These are phyloP conservation scores for Prunus salicina DNA, from an alignment of 306 rosid genomes.

Conservation along the genomic window DNA sequence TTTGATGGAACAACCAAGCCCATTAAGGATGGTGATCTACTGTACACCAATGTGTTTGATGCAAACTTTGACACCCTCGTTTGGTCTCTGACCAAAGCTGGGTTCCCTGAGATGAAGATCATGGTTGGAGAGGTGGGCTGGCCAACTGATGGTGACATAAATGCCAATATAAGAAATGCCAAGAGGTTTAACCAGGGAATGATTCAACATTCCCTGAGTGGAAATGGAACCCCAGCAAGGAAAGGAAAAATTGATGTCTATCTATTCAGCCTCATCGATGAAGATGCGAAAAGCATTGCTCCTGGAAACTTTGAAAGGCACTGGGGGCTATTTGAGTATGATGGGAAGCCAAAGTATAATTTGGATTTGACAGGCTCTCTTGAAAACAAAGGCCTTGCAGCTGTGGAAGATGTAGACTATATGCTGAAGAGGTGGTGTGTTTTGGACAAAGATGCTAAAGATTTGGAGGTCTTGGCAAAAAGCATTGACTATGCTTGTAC, in stretches of 20 bases:
- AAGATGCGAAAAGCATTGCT: slow-evolving; percentile 60
- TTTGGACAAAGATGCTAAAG: slow-evolving; percentile 37
- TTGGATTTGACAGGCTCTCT: slow-evolving; percentile 50
- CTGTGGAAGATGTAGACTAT: slow-evolving; percentile 70
- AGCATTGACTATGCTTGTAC: slow-evolving; percentile 78
- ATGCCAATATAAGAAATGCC: slow-evolving; percentile 58
- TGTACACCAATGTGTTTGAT: slow-evolving; percentile 80
- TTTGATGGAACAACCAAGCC: slow-evolving; percentile 68
- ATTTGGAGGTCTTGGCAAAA: slow-evolving; percentile 30
- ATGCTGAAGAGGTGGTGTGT: slow-evolving; percentile 68
- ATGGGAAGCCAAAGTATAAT: slow-evolving; percentile 88
- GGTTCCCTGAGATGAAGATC: slow-evolving; percentile 62
- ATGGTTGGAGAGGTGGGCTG: slow-evolving; percentile 86
- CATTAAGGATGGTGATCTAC: slow-evolving; percentile 50
- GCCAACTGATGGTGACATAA: slow-evolving; percentile 81
- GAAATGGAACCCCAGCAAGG: slow-evolving; percentile 71
- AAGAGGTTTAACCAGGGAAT: slow-evolving; percentile 71
- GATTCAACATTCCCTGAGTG: slow-evolving; percentile 54
- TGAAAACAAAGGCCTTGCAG: slow-evolving; percentile 39
- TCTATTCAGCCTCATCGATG: slow-evolving; percentile 73
- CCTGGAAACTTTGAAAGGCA: slow-evolving; percentile 92
- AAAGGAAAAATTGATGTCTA: slow-evolving; percentile 51
- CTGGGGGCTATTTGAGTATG: slow-evolving; percentile 89
- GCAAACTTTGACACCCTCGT: slow-evolving; percentile 77
- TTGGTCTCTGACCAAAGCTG: slow-evolving; percentile 60